A percentile compares a stretch with the other conserved stretches of the same genome.
phyloP scores from a whole-genome alignment of 176 grass and related monocot genomes.

The Eragrostis nindensis region DNA sequence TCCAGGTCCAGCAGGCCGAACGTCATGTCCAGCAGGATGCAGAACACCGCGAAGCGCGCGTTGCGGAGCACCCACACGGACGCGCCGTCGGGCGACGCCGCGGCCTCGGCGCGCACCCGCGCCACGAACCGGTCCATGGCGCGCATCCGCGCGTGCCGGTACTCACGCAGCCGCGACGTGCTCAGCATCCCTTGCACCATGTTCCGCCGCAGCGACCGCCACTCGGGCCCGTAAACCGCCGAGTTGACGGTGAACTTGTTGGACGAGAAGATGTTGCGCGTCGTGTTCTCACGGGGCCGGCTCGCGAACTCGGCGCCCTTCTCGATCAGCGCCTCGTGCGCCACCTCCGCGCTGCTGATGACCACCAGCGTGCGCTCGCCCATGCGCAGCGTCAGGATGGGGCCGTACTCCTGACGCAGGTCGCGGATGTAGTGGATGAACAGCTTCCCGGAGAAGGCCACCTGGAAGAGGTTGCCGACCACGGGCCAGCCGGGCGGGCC shows the following conservation, averaged over 20 bases:
- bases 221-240: slow-evolving; percentile 74
- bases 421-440: slow-evolving; percentile 85
- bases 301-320: slow-evolving; percentile 72
- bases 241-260: slow-evolving; percentile 97
- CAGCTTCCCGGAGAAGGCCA: slow-evolving; percentile 83
- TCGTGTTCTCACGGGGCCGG: slow-evolving; percentile 73
- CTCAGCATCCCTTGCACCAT: slow-evolving; percentile 96
- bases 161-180: slow-evolving; percentile 64
- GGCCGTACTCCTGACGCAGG: slow-evolving; percentile 63
- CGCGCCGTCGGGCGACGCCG: slow-evolving; percentile 38
- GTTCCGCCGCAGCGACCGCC: slow-evolving; percentile 85
- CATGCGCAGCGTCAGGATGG: slow-evolving; percentile 83
- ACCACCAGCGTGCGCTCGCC: slow-evolving; percentile 81
- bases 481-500: slow-evolving; percentile 78
- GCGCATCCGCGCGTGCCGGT: slow-evolving; percentile 44
- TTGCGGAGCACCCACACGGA: slow-evolving; percentile 90
- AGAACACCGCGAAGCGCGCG: slow-evolving; percentile 93
- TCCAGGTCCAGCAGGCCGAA: slow-evolving; percentile 83
- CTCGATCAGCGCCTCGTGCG: slow-evolving; percentile 77
- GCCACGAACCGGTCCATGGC: slow-evolving; percentile 91
- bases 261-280: slow-evolving; percentile 82
- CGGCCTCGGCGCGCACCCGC: slow-evolving; percentile 70
- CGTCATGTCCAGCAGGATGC: slow-evolving; percentile 88
- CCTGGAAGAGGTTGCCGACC: slow-evolving; percentile 85
- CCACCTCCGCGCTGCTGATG: slow-evolving; percentile 80